These are phyloP conservation scores for Verticillium dahliae DNA, from an alignment of 2,329 filamentous ascomycete genomes.

Conservation along the genomic window DNA sequence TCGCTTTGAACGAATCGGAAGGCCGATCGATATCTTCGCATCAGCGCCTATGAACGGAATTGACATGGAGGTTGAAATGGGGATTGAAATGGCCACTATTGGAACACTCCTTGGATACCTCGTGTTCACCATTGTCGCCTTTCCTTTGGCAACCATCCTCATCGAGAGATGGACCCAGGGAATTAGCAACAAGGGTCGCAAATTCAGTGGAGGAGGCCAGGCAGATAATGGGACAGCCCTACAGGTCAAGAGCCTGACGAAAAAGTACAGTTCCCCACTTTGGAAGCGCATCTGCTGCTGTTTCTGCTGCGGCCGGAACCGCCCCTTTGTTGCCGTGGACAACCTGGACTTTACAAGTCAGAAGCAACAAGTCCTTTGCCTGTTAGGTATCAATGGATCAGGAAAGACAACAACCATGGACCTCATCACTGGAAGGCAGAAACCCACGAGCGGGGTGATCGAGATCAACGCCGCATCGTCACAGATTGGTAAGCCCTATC, in stretches of 20 bases:
- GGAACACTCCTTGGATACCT: conserved; percentile 1
- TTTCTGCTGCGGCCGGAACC: conserved; percentile 15
- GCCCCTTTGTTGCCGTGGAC: conserved; percentile 41
- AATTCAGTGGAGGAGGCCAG: conserved; percentile 17
- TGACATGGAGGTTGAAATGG: conserved; percentile 14
- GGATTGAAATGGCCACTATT: conserved; percentile 6
- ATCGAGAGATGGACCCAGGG: conserved; percentile 13
- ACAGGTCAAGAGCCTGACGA: conserved; percentile 11
- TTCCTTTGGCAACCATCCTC: not conserved
- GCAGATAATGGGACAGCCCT: conserved; percentile 16
- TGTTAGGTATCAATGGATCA: conserved; percentile 54
- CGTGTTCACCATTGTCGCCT: not conserved
- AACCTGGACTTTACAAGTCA: conserved; percentile 30
- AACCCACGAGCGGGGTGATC: conserved; percentile 52
- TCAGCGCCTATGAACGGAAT: conserved; percentile 15
- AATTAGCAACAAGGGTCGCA: conserved; percentile 53
- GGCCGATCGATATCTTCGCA: conserved; percentile 10
- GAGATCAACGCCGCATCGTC: conserved; percentile 40
- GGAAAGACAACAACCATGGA: conserved; percentile 51
- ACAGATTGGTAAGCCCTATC: conserved; percentile 30
- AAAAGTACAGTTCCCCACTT: conserved; percentile 14
- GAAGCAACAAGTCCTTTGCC: conserved; percentile 57
- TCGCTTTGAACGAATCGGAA: conserved; percentile 13
- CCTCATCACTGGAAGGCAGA: conserved; percentile 18
- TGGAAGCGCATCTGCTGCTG: conserved; percentile 17